Conservation (phyloP, 2,329 filamentous ascomycete genomes). For the Chaetomium strumarium region DNA sequence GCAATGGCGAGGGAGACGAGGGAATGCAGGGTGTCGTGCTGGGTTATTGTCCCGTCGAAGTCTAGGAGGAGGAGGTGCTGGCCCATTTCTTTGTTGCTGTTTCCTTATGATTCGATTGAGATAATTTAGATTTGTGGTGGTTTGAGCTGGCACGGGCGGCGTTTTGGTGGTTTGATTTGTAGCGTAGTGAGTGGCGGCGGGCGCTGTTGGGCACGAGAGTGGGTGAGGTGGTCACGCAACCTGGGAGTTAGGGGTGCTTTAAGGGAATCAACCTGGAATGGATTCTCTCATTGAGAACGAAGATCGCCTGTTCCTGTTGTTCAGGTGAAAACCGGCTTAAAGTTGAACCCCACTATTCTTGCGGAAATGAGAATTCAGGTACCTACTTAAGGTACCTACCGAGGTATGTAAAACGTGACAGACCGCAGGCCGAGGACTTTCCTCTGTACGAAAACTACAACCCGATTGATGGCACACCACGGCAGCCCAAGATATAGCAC, state of each 20-base stretch:
- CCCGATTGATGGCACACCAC: too few relatives aligned
- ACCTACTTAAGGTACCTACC: too few relatives aligned
- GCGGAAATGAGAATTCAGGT: not conserved
- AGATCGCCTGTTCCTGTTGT: not conserved
- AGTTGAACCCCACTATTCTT: not conserved
- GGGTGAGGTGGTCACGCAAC: too few relatives aligned
- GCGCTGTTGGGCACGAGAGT: too few relatives aligned
- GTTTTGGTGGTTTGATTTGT: not conserved
- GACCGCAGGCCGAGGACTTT: too few relatives aligned
- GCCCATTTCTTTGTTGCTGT: not conserved
- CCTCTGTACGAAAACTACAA: too few relatives aligned
- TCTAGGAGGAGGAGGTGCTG: constrained; percentile 43
- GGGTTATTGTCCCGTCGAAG: constrained; percentile 56
- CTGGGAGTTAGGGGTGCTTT: too few relatives aligned
- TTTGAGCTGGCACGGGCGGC: too few relatives aligned
- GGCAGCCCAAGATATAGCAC: too few relatives aligned
- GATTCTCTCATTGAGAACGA: not conserved
- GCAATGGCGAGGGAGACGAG: constrained; percentile 41
- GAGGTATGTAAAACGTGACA: too few relatives aligned
- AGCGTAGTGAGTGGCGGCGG: too few relatives aligned
- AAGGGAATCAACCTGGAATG: too few relatives aligned
- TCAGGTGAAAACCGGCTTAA: not conserved
- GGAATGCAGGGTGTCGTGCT: constrained; percentile 45
- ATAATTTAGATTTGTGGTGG: not conserved
- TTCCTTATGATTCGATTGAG: not conserved